Evolutionary conservation across 2,329 filamentous ascomycete species (phyloP), one percentile per base, ranked within the genome.

Genomic region (Colletotrichum plurivorum): DNA sequence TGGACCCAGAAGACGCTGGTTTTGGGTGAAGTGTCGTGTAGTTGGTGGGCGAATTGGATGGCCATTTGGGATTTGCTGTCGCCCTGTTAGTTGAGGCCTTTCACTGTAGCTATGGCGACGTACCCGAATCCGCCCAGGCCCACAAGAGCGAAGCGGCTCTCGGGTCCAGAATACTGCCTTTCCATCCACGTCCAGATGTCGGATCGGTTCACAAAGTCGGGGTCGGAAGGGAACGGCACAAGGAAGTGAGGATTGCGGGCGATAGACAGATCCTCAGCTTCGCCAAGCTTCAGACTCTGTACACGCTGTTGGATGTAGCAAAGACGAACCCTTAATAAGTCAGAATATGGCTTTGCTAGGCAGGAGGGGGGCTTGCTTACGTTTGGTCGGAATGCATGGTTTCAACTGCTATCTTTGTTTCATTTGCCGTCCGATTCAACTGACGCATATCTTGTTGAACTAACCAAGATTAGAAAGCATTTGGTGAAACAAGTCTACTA

Each of bases 21-120:
- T 1, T 63, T 41, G 13, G 71, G 61, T 5, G 20, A 55, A 2
- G n/a, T 13, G 4, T 20, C 49, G 45, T 54, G 64, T 39, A 67
- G n/a, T 12, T 52, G 20, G 41, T 73, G 49, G 12, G 73, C 66
- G 18, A 63, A 71, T 2, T 69, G 45, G 31, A 74, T 71, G 10
- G 71, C 73, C n/a, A 73, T 31, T 49, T 74, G 68, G 10, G 71
- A 70, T 56, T 74, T 74, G 15, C 73, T 72, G 10, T 16, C 2
- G 13, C 56, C 25, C 18, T 49, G 52, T 72, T 27, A 72, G 39
- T 53, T 4, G 16, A 36, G 43, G 18, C 6, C 20, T 25, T 1
- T 31, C n/a, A 41, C 5, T 5, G 5, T 4, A 52, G 31, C 1
- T 0, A 15, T 4, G 15, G 15, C 0, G 16, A 51, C 41, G 12